A percentile compares a stretch with the other conserved stretches of the same genome.
Evolutionary conservation across 768 basidiomycete genomes (phyloP).

Genomic region (Tricholoma hemisulphureum): DNA sequence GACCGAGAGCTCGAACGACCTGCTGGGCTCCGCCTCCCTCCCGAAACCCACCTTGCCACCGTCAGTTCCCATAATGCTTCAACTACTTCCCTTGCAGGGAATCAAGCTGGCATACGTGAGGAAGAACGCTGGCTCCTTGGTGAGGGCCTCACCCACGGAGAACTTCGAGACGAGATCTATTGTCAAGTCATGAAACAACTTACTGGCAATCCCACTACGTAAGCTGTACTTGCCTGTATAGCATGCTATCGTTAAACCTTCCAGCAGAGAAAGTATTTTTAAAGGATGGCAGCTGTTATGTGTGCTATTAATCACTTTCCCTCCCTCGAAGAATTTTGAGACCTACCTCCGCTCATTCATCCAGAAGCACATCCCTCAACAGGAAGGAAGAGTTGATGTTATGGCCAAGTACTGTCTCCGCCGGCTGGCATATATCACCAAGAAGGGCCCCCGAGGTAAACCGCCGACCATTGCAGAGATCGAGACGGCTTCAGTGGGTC

Average conservation of each 20-base stretch:
- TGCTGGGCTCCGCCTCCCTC: constrained; percentile 46
- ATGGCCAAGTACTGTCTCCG: constrained; percentile 91
- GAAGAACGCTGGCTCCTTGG: constrained; percentile 86
- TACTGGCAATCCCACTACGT: constrained; percentile 77
- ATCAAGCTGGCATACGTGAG: constrained; percentile 54
- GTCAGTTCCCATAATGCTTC: constrained; percentile 45
- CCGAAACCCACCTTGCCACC: constrained; percentile 45
- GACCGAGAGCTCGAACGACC: constrained; percentile 76
- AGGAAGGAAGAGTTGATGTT: constrained; percentile 77
- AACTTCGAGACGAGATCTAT: constrained; percentile 90
- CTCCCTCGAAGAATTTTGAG: constrained; percentile 92
- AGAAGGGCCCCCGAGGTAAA: constrained; percentile 85
- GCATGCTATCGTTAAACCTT: constrained; percentile 4
- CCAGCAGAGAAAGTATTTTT: constrained; percentile 73
- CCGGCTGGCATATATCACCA: constrained; percentile 70
- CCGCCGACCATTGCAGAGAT: constrained; percentile 82
- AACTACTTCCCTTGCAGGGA: constrained; percentile 42
- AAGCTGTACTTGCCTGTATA: constrained; percentile 30
- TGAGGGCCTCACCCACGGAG: constrained; percentile 75
- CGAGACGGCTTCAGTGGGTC: constrained; percentile 79
- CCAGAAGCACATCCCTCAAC: constrained; percentile 59
- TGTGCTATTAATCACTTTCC: constrained; percentile 87
- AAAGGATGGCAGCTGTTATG: constrained; percentile 93
- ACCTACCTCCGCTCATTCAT: constrained; percentile 81
- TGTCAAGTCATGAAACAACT: constrained; percentile 93